phyloP scores from a whole-genome alignment of 768 basidiomycete genomes.

The Pleurotus tuoliensis region DNA sequence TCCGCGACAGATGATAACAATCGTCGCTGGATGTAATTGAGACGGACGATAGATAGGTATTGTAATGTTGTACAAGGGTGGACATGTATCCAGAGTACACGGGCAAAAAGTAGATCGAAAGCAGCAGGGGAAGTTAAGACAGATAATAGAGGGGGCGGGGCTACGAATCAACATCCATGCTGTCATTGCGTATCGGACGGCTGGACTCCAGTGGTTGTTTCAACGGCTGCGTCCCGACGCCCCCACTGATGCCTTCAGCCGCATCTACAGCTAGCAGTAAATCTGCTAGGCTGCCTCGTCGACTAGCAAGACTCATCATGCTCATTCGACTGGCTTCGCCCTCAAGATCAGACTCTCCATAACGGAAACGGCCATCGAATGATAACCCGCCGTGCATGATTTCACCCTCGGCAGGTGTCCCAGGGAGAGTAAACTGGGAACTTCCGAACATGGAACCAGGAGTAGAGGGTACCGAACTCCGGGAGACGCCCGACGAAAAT shows the following conservation, averaged over 20 bases:
- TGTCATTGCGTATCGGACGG: not conserved
- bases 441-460: slow-evolving; percentile 18
- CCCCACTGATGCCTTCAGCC: slow-evolving; percentile 2
- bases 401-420: slow-evolving; percentile 10
- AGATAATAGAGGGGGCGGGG: not conserved
- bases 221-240: not conserved
- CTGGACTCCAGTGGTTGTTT: not conserved
- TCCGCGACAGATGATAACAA: too few species aligned
- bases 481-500: not conserved
- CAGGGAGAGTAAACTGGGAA: slow-evolving; percentile 10
- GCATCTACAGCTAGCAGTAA: slow-evolving; percentile 2
- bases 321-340: not conserved
- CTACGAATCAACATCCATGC: slow-evolving; percentile 1
- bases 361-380: slow-evolving; percentile 22
- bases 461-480: not conserved
- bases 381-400: slow-evolving; percentile 17
- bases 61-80: too few species aligned
- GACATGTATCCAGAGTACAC: not conserved
- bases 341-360: not conserved
- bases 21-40: too few species aligned
- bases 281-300: slow-evolving; percentile 1
- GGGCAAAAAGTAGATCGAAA: not conserved
- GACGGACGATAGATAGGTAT: too few species aligned
- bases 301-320: not conserved
- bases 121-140: not conserved